Conservation (phyloP, 2,329 filamentous ascomycete genomes). For the Fusarium graminum region DNA sequence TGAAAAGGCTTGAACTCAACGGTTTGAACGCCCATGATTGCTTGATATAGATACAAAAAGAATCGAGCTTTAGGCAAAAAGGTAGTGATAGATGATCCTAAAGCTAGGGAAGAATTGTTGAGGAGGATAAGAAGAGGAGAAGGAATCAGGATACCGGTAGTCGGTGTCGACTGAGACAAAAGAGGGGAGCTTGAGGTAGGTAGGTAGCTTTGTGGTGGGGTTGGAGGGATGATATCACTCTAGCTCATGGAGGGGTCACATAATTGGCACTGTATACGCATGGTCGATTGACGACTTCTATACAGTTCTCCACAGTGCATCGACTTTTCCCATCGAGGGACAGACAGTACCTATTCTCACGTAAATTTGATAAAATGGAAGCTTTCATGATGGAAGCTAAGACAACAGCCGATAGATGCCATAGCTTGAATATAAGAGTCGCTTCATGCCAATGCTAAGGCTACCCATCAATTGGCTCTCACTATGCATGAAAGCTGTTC, state of each 20-base stretch:
- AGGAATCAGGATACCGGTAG: constrained; percentile 27
- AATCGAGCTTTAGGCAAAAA: constrained; percentile 10
- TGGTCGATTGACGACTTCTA: accelerated
- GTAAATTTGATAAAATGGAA: constrained; percentile 17
- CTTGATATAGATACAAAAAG: constrained; percentile 15
- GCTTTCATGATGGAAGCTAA: constrained; percentile 25
- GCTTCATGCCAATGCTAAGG: background rate
- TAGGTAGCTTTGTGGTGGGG: constrained; percentile 48
- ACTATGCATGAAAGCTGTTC: background rate
- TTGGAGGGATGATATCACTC: constrained; percentile 49
- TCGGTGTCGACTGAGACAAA: constrained; percentile 35
- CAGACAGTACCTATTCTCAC: constrained; percentile 17
- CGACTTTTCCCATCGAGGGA: constrained; percentile 19
- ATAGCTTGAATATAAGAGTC: background rate
- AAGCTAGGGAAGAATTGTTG: constrained; percentile 30
- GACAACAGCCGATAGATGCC: background rate
- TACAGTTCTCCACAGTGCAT: constrained; percentile 33
- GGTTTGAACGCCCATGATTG: constrained; percentile 77
- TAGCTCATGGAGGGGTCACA: constrained; percentile 48
- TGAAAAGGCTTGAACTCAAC: constrained; percentile 87
- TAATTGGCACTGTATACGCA: constrained; percentile 42
- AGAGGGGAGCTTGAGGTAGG: constrained; percentile 51
- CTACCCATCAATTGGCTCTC: background rate
- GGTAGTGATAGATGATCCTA: constrained; percentile 8
- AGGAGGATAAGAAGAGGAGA: constrained; percentile 33